Evolutionary conservation across 306 rosid genomes (phyloP).

Genomic region (Vachellia pachyceras): DNA sequence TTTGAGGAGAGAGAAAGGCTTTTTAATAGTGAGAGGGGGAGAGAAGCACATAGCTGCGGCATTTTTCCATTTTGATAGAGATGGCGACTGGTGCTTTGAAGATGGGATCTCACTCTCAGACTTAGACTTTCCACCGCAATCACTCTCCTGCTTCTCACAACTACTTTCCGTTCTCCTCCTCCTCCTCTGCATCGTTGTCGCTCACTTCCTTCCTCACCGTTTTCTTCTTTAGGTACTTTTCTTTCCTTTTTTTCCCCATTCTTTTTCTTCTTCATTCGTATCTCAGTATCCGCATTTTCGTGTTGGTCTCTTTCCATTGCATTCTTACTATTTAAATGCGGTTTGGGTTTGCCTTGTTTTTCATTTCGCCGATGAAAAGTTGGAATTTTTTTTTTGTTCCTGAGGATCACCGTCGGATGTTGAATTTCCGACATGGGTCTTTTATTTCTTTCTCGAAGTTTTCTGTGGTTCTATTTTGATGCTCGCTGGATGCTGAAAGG

Average conservation of each 20-base stretch:
- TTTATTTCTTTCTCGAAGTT: neutral
- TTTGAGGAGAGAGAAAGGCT: conserved; percentile 55
- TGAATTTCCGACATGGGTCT: neutral
- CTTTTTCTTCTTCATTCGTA: neutral
- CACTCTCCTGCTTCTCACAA: conserved; percentile 38
- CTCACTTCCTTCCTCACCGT: neutral
- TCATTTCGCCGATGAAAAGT: conserved; percentile 17
- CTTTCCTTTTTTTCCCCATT: neutral
- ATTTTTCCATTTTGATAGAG: conserved; percentile 24
- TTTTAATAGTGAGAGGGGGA: neutral
- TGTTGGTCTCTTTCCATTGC: conserved; percentile 48
- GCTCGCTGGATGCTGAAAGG: conserved; percentile 9
- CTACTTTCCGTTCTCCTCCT: conserved; percentile 37
- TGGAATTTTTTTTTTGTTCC: neutral
- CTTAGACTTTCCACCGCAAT: conserved; percentile 46
- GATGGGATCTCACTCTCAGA: conserved; percentile 62
- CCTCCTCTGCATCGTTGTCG: conserved; percentile 2
- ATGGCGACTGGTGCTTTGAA: conserved; percentile 48
- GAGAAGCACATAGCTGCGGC: conserved; percentile 2
- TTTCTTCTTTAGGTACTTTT: conserved; percentile 48
- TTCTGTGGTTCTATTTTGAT: neutral
- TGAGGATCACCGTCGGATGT: neutral
- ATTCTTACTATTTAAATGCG: conserved; percentile 38
- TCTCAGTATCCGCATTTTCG: conserved; percentile 16
- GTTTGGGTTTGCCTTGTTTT: conserved; percentile 47